Conservation (phyloP, 495 filamentous ascomycete species). For the Penicillium silybi region DNA sequence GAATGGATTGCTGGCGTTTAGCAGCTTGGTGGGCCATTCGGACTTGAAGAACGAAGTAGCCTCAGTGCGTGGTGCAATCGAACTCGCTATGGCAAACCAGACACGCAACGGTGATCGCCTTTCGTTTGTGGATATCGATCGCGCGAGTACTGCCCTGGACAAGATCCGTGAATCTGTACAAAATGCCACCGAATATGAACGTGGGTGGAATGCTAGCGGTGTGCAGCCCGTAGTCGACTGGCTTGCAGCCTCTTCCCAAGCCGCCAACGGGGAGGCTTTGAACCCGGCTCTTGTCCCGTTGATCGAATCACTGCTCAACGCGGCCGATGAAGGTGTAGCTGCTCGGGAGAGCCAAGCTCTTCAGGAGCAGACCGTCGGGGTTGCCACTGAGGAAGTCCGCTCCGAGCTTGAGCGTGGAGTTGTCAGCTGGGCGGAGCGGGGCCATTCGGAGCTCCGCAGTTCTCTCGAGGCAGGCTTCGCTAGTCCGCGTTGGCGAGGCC, state of each 20-base stretch:
- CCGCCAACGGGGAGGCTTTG: conserved; percentile 37
- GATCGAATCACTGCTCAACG: conserved; percentile 61
- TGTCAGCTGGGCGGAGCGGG: conserved; percentile 67
- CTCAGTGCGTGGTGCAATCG: conserved; percentile 53
- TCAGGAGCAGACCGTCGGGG: conserved; percentile 26
- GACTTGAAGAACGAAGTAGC: conserved; percentile 32
- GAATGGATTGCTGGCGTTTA: conserved; percentile 49
- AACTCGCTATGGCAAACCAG: conserved; percentile 39
- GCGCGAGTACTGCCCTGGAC: conserved; percentile 54
- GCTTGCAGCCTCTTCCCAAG: conserved; percentile 52
- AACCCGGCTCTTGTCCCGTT: conserved; percentile 62
- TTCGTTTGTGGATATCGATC: conserved; percentile 51
- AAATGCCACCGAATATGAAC: conserved; percentile 67
- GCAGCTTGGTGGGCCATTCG: conserved; percentile 37
- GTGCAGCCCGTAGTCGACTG: conserved; percentile 63
- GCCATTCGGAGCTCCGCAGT: conserved; percentile 77
- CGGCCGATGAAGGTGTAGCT: conserved; percentile 51
- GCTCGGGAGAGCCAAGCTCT: conserved; percentile 44
- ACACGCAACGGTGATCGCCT: conserved; percentile 27
- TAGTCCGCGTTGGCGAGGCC: conserved; percentile 63
- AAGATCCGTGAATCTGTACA: conserved; percentile 63
- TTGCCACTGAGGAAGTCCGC: conserved; percentile 40
- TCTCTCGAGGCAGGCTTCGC: conserved; percentile 71
- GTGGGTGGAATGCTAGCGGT: conserved; percentile 68
- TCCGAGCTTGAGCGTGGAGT: conserved; percentile 54